Evolutionary conservation across 371 early-diverging fungal species (phyloP).

Genomic region (Zancudomyces culisetae): DNA sequence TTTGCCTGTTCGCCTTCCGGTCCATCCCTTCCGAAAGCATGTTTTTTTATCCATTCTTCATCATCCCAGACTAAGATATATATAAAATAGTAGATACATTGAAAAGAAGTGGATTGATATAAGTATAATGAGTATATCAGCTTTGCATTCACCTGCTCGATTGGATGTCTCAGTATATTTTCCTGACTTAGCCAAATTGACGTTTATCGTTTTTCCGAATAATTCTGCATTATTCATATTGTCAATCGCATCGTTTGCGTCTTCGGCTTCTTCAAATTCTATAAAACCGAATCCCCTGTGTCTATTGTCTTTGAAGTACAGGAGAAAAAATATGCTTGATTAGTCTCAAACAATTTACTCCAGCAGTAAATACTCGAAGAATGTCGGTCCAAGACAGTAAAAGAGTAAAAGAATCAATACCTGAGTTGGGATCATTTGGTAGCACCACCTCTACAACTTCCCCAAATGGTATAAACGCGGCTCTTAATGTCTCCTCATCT

Average conservation of each 20-base stretch:
- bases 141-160: conserved; percentile 31
- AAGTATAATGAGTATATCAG: conserved; percentile 10
- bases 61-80: conserved; percentile 44
- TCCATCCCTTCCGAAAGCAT: conserved; percentile 24
- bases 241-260: conserved; percentile 75
- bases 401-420: conserved; percentile 32
- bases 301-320: conserved; percentile 23
- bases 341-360: no score
- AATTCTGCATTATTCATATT: conserved; percentile 87
- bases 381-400: no score
- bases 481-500: conserved; percentile 50
- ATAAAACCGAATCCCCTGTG: conserved; percentile 92
- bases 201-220: conserved; percentile 72
- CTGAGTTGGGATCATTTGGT: conserved; percentile 50
- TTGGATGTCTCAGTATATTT: conserved; percentile 27
- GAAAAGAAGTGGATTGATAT: no score
- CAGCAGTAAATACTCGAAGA: no score
- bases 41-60: conserved; percentile 45
- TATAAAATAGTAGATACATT: background rate
- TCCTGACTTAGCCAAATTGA: conserved; percentile 61
- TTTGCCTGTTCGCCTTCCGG: conserved; percentile 3
- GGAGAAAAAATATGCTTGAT: background rate
- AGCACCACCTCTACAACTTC: conserved; percentile 76
- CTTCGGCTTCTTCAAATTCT: conserved; percentile 67
- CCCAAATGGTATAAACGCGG: conserved; percentile 92